Conservation (phyloP, 306 rosid species). For the Urtica urens region DNA sequence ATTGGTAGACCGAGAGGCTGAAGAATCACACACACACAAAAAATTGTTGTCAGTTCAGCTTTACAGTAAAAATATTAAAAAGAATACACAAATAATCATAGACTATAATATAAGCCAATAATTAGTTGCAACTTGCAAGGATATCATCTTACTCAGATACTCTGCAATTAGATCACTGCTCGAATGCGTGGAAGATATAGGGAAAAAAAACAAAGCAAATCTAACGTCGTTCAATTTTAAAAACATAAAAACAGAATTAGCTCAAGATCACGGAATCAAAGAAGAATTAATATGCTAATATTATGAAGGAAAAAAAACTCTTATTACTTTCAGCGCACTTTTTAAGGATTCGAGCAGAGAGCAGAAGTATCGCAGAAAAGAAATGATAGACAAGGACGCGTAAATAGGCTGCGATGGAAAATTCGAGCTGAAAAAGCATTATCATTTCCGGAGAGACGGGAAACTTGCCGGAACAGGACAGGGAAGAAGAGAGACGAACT, state of each 20-base stretch:
- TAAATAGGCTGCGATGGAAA: conserved; percentile 5
- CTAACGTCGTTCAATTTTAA: background rate
- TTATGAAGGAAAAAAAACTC: background rate
- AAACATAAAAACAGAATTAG: background rate
- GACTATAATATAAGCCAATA: background rate
- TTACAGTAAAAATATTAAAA: background rate
- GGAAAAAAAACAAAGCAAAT: background rate
- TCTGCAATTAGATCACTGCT: background rate
- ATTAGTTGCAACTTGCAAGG: conserved; percentile 1
- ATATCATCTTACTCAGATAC: background rate
- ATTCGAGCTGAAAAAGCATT: conserved; percentile 7
- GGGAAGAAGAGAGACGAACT: no score
- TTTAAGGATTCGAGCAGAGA: conserved; percentile 2
- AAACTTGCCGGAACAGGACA: background rate
- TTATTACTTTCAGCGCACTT: background rate
- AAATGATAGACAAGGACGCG: background rate
- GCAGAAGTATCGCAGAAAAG: background rate
- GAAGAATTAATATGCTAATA: no score
- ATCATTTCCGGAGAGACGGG: conserved; percentile 14
- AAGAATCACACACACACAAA: background rate
- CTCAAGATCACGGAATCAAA: background rate
- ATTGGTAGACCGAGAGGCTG: conserved; percentile 33
- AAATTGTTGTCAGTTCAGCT: no score
- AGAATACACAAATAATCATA: conserved; percentile 1
- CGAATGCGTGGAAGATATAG: background rate